Conservation (phyloP, 345 rosid genomes). For the Camelina laxa region DNA sequence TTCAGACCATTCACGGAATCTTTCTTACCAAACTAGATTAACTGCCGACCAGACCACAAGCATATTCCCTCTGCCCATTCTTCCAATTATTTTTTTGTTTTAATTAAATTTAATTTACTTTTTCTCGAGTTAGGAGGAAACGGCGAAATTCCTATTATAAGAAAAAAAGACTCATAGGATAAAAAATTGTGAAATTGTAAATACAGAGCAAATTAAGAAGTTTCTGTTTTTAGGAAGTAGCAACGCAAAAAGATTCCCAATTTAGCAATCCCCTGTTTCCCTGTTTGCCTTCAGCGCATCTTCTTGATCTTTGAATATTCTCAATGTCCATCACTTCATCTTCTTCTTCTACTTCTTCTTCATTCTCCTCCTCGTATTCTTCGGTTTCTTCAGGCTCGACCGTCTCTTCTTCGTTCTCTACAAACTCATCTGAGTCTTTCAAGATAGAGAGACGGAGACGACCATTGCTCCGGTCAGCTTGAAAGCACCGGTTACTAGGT, state of each 20-base stretch:
- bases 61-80: conserved; percentile 42
- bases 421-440: conserved; percentile 38
- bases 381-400: conserved; percentile 24
- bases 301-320: conserved; percentile 43
- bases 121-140: conserved; percentile 24
- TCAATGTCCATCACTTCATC: conserved; percentile 39
- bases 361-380: conserved; percentile 21
- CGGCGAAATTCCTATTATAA: conserved; percentile 18
- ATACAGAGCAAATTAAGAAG: conserved; percentile 36
- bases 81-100: conserved; percentile 5
- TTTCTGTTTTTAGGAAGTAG: conserved; percentile 56
- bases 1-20: conserved; percentile 32
- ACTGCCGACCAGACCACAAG: conserved; percentile 47
- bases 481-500: conserved; percentile 46
- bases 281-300: conserved; percentile 56
- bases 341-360: not conserved
- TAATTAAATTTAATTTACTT: conserved; percentile 4
- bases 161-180: not conserved
- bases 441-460: conserved; percentile 67
- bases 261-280: conserved; percentile 54
- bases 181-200: conserved; percentile 32
- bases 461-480: conserved; percentile 76
- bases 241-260: conserved; percentile 66
- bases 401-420: conserved; percentile 34
- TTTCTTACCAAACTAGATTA: conserved; percentile 48